Evolutionary conservation across 441 rosid genomes (phyloP), one percentile per base, ranked within the genome.

Genomic region (Adansonia madagascariensis): DNA sequence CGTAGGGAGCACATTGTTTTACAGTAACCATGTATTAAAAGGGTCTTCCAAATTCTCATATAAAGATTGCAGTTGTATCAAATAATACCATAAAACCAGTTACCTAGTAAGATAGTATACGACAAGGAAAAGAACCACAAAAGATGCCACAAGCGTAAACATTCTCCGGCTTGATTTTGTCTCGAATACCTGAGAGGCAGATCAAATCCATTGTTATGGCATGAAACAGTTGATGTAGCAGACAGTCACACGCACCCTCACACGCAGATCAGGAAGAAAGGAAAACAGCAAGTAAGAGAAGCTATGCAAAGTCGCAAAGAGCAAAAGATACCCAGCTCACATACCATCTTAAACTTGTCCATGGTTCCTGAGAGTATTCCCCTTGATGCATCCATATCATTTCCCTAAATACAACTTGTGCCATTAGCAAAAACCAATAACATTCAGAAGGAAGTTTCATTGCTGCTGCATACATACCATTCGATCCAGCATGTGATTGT

Each of bases 341-440:
- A 43, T 87, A 94, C 99, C 92, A 81, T 94, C 87, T 97, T 97
- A 80, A 97, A 90, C 72, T 92, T 91, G 83, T 94, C 99, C 98
- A 97, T 94, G 35, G 99, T 97, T 84, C 99, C 97, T 6, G 98
- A 94, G 50, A 94, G 92, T 59, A 92, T 50, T 71, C 99, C 98
- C 80, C 98, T 89, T 12, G 99, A 94, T 60, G 98, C 69, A 90
- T 97, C 99, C 99, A 94, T 97, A 77, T 92, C 96, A 81, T 93
- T 92, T 41, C 99, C 99, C 99, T 97, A 78, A 22, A 78, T 50
- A 52, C 22, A 79, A 82, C 77, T 74, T 52, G 31, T 46, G 77
- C 69, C 71, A 83, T 79, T 72, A 81, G 57, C 12, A 69, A 56
- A 18, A 68, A 56, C 46, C 50, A 47, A 52, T 27, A 57, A 5